Base-by-base conservation (phyloP, 2,329 filamentous ascomycete genomes). In the Simplicillium sp. region DNA sequence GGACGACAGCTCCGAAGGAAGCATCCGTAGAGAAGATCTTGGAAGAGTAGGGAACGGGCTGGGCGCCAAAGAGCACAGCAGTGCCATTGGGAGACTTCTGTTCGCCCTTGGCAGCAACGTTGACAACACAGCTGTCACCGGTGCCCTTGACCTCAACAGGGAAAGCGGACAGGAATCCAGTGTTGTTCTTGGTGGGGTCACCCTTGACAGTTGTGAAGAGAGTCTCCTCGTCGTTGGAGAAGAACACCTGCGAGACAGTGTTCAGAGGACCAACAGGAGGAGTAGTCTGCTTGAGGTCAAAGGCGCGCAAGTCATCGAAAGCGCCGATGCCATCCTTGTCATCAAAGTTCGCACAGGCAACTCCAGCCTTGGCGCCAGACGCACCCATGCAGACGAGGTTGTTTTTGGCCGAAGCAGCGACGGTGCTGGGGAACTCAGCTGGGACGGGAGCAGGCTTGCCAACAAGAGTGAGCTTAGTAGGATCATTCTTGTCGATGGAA, bases 131-230 rank as follows among this genome's bases (percentile, higher is more conserved):
- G 20, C 18, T 34, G 34, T 39, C 40, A 3, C 29, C 35, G 29
- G 13, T 28, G 2, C 34, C 35, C 9, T 25, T 33, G 14, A 15
- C 18, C 18, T 17, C 16, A 1, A 80, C 65, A 0, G 66, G 48
- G 44, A 76, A 77, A 1, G 65, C 55, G 0, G 71, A 69, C 11
- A 82, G 43, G 48, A 76, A 81, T 0, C 77, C 76, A 0, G 67
- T 73, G 39, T 71, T 76, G 52, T 76, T 77, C 4, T 56, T 57
- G 0, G 61, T 48, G 0, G 72, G 72, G 41, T 80, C 65, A 2
- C 78, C 78, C 56, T 83, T 83, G 33, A 82, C 75, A 1, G 72
- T 77, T 0, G 71, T 65, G 38, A 73, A 66, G 1, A 83, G 58
- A 2, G 57, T 64, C 0, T 53, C 58, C 45, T 75, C 66, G 39